A percentile compares a stretch with the other conserved stretches of the same genome.
Evolutionary conservation across 495 filamentous ascomycete genomes (phyloP).

Genomic region (Neurospora sp.): DNA sequence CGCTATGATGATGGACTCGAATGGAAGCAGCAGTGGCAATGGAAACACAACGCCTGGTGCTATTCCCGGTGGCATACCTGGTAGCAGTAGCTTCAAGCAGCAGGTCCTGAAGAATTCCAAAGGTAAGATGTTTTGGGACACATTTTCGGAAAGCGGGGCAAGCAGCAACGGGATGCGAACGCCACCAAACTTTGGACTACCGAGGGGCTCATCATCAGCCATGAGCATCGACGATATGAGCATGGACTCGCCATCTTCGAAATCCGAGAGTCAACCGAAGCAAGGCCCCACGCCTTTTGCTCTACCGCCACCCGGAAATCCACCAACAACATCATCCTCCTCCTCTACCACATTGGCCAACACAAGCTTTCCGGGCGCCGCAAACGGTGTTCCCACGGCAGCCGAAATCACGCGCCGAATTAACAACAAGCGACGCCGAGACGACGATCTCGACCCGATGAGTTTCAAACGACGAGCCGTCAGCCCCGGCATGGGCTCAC

Average conservation of each 20-base stretch:
- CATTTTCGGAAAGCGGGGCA: constrained; percentile 46
- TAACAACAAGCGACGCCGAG: constrained; percentile 69
- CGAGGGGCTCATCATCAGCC: constrained; percentile 48
- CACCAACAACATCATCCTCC: neutral
- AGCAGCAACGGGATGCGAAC: constrained; percentile 44
- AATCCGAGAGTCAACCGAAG: constrained; percentile 15
- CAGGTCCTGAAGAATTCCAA: constrained; percentile 62
- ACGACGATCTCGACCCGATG: constrained; percentile 84
- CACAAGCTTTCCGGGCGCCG: constrained; percentile 30
- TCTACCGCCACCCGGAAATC: neutral
- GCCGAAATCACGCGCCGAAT: constrained; percentile 59
- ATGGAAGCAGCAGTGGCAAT: constrained; percentile 19
- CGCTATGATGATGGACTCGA: constrained; percentile 46
- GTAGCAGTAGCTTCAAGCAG: constrained; percentile 52
- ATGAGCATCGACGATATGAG: constrained; percentile 59
- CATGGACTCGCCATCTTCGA: constrained; percentile 61
- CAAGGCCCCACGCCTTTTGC: neutral
- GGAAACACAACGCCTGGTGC: constrained; percentile 33
- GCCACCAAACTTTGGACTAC: constrained; percentile 44
- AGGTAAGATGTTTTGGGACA: constrained; percentile 72
- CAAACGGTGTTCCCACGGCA: constrained; percentile 38
- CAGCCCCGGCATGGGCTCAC: constrained; percentile 84
- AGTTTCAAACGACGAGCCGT: constrained; percentile 91
- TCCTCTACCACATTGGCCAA: constrained; percentile 4
- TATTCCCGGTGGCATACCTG: neutral